Evolutionary conservation across 208 protist genomes (phyloP).

Genomic region (Tritrichomonas foetus): DNA sequence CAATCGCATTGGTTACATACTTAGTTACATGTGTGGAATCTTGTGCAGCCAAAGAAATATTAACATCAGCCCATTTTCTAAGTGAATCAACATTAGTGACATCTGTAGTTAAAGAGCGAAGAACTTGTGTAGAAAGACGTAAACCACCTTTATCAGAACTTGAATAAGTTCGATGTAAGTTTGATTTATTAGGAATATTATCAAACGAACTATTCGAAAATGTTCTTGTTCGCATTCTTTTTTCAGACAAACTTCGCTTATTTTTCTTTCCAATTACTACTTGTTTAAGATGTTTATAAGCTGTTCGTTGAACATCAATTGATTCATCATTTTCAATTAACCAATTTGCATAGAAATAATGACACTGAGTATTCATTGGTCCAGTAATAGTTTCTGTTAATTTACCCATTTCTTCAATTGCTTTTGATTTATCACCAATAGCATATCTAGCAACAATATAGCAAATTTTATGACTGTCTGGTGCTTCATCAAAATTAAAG

Average conservation of each 20-base stretch:
- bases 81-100: background rate
- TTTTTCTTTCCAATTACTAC: background rate
- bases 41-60: background rate
- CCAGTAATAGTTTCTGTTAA: background rate
- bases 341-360: slow-evolving; percentile 21
- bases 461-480: background rate
- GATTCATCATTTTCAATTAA: background rate
- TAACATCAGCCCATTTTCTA: background rate
- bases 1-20: slow-evolving; percentile 33
- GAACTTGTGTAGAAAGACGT: background rate
- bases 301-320: background rate
- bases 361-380: background rate
- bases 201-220: background rate
- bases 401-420: background rate
- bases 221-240: too few relatives aligned
- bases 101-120: background rate
- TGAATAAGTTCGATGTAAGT: background rate
- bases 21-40: background rate
- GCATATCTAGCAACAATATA: background rate
- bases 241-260: too few relatives aligned
- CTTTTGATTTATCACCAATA: background rate
- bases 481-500: background rate
- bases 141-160: background rate
- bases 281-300: background rate
- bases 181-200: background rate